phyloP scores from a whole-genome alignment of 345 rosid genomes.

The Eucalyptus sideroxylon region DNA sequence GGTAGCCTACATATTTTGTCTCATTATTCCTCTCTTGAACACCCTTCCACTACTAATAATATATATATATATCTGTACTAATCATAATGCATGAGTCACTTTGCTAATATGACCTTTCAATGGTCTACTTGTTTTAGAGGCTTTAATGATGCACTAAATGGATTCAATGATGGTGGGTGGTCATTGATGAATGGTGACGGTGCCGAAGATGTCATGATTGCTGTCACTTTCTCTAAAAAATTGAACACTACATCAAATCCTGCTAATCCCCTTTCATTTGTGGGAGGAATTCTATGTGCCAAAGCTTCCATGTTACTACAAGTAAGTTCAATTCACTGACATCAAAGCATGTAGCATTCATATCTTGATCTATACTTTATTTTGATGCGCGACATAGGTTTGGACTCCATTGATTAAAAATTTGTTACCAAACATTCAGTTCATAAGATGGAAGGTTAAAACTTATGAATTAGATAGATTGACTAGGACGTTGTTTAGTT shows the following conservation, averaged over 20 bases:
- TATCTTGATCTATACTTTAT: not conserved
- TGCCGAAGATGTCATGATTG: constrained; percentile 82
- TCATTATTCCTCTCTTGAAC: not conserved
- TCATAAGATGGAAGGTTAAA: not conserved
- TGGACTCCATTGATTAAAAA: not conserved
- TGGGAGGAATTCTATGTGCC: constrained; percentile 98
- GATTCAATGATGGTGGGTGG: constrained; percentile 97
- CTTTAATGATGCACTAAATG: constrained; percentile 87
- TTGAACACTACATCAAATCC: constrained; percentile 26
- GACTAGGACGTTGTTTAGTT: not conserved
- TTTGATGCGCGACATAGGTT: not conserved
- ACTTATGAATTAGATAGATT: not conserved
- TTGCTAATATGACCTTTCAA: not conserved
- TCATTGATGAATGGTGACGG: constrained; percentile 75
- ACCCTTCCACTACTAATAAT: not conserved
- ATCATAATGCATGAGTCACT: not conserved
- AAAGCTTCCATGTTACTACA: constrained; percentile 99
- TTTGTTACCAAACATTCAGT: not conserved
- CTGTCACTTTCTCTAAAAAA: constrained; percentile 68
- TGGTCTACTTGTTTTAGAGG: constrained; percentile 29
- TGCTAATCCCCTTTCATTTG: constrained; percentile 45
- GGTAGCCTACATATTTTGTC: not conserved
- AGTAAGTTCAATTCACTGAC: constrained; percentile 21
- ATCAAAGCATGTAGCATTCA: not conserved
- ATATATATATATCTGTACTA: not conserved